A percentile compares a stretch with the other conserved stretches of the same genome.
Evolutionary conservation across 495 filamentous ascomycete genomes (phyloP).

Genomic region (Penicillium mononematosum): DNA sequence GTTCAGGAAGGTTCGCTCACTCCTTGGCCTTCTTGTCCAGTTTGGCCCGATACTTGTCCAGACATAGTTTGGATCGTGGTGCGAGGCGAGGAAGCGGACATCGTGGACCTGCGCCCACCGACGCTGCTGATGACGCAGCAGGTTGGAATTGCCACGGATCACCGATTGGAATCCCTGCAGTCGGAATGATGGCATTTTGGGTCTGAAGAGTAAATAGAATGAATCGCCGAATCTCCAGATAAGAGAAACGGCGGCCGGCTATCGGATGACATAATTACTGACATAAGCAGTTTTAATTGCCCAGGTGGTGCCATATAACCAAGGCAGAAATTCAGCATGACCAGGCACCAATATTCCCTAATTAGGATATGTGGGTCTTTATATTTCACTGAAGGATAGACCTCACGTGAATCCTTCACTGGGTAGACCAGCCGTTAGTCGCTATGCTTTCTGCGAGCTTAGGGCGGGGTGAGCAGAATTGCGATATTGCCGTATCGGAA

Average conservation of each 20-base stretch:
- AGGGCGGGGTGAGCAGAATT: neutral
- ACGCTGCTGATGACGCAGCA: conserved; percentile 56
- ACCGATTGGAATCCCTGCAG: conserved; percentile 34
- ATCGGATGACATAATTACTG: conserved; percentile 12
- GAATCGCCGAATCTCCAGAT: conserved; percentile 9
- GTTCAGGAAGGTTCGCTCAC: conserved; percentile 42
- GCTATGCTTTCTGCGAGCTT: neutral
- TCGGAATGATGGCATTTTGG: conserved; percentile 36
- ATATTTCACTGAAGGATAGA: neutral
- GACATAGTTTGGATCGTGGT: conserved; percentile 59
- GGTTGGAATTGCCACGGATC: conserved; percentile 27
- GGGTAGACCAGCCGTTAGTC: neutral
- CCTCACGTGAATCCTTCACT: neutral
- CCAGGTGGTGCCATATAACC: neutral
- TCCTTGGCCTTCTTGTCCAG: conserved; percentile 78
- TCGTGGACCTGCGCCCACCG: conserved; percentile 92
- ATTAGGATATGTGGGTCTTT: neutral
- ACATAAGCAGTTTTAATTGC: neutral
- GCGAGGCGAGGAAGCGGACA: conserved; percentile 79
- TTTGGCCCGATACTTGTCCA: conserved; percentile 85
- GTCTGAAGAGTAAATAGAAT: neutral
- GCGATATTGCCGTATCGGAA: neutral
- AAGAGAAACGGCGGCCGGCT: conserved; percentile 3
- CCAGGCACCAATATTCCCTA: neutral
- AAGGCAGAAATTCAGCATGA: neutral